Evolutionary conservation across 768 basidiomycete species (phyloP).

Genomic region (Astraeus odoratus): DNA sequence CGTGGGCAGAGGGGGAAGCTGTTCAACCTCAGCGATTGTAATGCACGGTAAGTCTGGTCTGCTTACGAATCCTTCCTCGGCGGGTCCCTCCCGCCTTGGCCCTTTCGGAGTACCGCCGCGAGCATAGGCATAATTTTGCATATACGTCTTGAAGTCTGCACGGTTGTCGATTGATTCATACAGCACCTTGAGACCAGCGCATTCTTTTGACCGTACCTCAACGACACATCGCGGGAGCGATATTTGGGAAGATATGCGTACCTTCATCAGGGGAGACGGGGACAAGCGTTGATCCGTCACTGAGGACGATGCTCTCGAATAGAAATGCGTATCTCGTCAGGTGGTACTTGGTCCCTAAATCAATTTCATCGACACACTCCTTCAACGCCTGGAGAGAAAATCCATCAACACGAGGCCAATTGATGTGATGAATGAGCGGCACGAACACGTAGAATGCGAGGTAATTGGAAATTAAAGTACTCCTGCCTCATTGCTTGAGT

Average conservation of each 20-base stretch:
- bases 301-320: conserved; percentile 84
- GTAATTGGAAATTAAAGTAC: conserved; percentile 96
- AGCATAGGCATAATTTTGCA: conserved; percentile 96
- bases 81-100: conserved; percentile 83
- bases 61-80: conserved; percentile 91
- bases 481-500: conserved; percentile 90
- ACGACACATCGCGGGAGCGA: background rate
- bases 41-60: conserved; percentile 2
- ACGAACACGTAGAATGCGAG: conserved; percentile 85
- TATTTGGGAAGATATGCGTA: conserved; percentile 20
- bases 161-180: conserved; percentile 93
- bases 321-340: conserved; percentile 91
- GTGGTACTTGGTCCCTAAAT: conserved; percentile 97
- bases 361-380: conserved; percentile 93
- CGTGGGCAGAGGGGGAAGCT: conserved; percentile 61
- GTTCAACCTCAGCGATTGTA: conserved; percentile 4
- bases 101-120: conserved; percentile 60
- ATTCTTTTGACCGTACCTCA: conserved; percentile 23
- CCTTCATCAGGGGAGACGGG: conserved; percentile 69
- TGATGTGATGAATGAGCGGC: conserved; percentile 7
- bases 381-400: conserved; percentile 61
- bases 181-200: conserved; percentile 74
- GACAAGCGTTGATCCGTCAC: conserved; percentile 79
- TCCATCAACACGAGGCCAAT: conserved; percentile 1
- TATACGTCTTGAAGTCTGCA: conserved; percentile 90